These are phyloP conservation scores for Thermothielavioides terrestris DNA, from an alignment of 495 filamentous ascomycete species.

Conservation along the genomic window DNA sequence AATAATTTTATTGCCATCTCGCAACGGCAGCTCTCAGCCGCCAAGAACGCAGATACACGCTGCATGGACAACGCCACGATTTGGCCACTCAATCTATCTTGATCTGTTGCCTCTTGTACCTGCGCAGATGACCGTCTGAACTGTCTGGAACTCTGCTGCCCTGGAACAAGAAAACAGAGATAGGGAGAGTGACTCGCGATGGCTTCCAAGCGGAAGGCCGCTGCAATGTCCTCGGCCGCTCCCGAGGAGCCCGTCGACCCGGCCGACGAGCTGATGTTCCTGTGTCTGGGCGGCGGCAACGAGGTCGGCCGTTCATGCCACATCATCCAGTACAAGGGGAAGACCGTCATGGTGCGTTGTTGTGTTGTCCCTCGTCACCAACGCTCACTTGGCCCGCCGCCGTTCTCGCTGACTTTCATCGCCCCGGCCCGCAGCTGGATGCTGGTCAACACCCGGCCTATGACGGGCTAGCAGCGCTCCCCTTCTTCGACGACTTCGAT, in stretches of 20 bases:
- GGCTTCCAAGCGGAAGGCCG: conserved; percentile 69
- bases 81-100: too few species aligned
- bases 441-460: conserved; percentile 96
- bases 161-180: too few species aligned
- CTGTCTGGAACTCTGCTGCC: too few species aligned
- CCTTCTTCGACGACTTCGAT: conserved; percentile 98
- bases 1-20: neutral
- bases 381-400: neutral
- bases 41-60: too few species aligned
- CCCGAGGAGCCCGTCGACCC: conserved; percentile 67
- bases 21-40: neutral
- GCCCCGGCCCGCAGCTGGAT: conserved; percentile 59
- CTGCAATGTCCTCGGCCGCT: conserved; percentile 49
- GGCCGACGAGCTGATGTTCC: conserved; percentile 82
- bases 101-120: neutral
- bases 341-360: conserved; percentile 85
- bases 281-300: conserved; percentile 89
- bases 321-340: conserved; percentile 97
- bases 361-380: neutral
- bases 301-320: conserved; percentile 97
- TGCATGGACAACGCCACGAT: too few species aligned
- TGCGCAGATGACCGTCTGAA: neutral
- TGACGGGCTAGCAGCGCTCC: conserved; percentile 84
- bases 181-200: conserved; percentile 35
- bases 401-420: conserved; percentile 10